phyloP scores from a whole-genome alignment of 768 basidiomycete genomes.

The Russula griseocarnosa region DNA sequence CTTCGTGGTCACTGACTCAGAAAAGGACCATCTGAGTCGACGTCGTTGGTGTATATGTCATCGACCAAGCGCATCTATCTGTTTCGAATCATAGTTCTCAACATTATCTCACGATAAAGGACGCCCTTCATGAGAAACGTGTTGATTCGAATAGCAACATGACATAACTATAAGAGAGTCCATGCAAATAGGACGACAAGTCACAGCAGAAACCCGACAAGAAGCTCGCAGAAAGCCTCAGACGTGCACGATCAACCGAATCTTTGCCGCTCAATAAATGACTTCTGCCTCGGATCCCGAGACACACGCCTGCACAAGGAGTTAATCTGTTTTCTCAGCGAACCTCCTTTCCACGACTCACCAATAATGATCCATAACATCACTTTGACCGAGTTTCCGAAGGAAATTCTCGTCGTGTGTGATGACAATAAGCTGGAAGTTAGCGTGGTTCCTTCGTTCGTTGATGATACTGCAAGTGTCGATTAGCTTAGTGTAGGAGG shows the following conservation, averaged over 20 bases:
- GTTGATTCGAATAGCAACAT: not conserved
- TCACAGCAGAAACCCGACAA: not conserved
- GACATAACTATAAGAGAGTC: not conserved
- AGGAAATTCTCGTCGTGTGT: constrained; percentile 98
- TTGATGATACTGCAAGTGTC: constrained; percentile 74
- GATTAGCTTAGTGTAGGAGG: constrained; percentile 15
- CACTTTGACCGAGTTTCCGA: constrained; percentile 79
- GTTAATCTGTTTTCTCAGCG: not conserved
- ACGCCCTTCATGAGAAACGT: not conserved
- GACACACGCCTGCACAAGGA: constrained; percentile 73
- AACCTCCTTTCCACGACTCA: constrained; percentile 35
- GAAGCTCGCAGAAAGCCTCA: not conserved
- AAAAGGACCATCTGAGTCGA: no score
- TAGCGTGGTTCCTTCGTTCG: constrained; percentile 81
- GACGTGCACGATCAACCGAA: constrained; percentile 21
- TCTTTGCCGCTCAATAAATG: constrained; percentile 36
- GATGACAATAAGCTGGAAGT: constrained; percentile 95
- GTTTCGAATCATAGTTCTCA: no score
- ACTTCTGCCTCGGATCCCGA: constrained; percentile 48
- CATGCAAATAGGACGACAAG: not conserved
- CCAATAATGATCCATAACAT: constrained; percentile 97
- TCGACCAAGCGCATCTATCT: no score
- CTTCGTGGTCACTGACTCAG: no score
- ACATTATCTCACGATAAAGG: no score
- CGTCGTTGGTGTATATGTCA: no score